These are phyloP conservation scores for Capsella bursapastoris DNA, from an alignment of 345 rosid species.

Conservation along the genomic window DNA sequence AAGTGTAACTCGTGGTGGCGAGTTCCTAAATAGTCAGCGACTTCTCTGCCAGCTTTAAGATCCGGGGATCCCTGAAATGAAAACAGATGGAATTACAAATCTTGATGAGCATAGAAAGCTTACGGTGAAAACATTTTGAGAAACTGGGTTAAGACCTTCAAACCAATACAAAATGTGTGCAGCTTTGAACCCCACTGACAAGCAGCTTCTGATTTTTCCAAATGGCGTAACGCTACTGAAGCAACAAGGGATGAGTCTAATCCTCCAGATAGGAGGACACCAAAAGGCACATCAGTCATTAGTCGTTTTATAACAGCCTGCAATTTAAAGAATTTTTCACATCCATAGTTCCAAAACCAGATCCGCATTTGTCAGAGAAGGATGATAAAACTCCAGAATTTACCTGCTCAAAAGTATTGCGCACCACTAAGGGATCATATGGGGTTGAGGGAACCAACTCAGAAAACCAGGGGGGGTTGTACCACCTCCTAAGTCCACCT, in stretches of 20 bases:
- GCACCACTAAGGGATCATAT: constrained; percentile 60
- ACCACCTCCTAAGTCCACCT: constrained; percentile 84
- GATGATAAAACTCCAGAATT: constrained; percentile 25
- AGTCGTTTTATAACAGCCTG: constrained; percentile 85
- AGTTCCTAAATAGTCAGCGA: constrained; percentile 77
- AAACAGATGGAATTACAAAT: constrained; percentile 13
- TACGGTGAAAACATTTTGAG: constrained; percentile 1
- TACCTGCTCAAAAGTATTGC: constrained; percentile 75
- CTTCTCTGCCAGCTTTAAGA: constrained; percentile 78
- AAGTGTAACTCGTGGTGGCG: constrained; percentile 82
- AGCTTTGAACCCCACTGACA: constrained; percentile 83
- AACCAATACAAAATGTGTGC: constrained; percentile 78
- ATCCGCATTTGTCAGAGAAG: not conserved
- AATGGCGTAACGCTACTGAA: constrained; percentile 70
- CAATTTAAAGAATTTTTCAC: constrained; percentile 14
- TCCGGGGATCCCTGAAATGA: constrained; percentile 76
- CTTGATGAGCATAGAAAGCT: constrained; percentile 21
- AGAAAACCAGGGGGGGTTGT: constrained; percentile 70
- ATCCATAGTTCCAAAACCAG: constrained; percentile 1
- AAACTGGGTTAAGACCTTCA: constrained; percentile 54
- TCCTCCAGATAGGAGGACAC: constrained; percentile 90
- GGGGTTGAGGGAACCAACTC: constrained; percentile 74
- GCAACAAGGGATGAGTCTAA: constrained; percentile 89
- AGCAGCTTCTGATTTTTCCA: constrained; percentile 68
- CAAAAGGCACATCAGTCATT: constrained; percentile 93